Evolutionary conservation across 2,329 filamentous ascomycete genomes (phyloP).

Genomic region (Sclerotinia minor): DNA sequence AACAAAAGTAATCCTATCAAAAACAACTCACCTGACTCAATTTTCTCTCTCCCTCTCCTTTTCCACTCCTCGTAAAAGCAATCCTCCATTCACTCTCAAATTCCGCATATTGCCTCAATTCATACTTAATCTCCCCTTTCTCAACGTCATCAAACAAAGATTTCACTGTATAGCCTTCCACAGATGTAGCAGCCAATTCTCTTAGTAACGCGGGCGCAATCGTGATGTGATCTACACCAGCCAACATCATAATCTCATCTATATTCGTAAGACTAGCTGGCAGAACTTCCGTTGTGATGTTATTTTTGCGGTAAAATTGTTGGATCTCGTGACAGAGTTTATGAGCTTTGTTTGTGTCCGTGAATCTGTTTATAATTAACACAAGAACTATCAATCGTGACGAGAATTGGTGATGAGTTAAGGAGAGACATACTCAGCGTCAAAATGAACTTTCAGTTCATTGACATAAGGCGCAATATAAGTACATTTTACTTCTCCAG

Average conservation of each 20-base stretch:
- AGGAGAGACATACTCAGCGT: constrained; percentile 44
- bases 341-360: constrained; percentile 48
- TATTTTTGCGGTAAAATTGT: constrained; percentile 50
- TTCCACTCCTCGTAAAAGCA: constrained; percentile 51
- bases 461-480: constrained; percentile 69
- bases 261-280: constrained; percentile 58
- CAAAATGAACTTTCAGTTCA: constrained; percentile 63
- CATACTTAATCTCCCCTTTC: background rate
- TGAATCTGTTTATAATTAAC: constrained; percentile 44
- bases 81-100: constrained; percentile 53
- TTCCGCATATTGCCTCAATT: constrained; percentile 36
- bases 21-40: constrained; percentile 44
- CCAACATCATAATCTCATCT: constrained; percentile 58
- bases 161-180: constrained; percentile 17
- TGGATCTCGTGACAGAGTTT: constrained; percentile 50
- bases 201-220: constrained; percentile 54
- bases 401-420: background rate
- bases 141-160: constrained; percentile 32
- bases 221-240: constrained; percentile 60
- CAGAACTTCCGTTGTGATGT: constrained; percentile 52
- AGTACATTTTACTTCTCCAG: constrained; percentile 56
- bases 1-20: background rate
- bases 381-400: background rate
- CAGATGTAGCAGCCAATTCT: constrained; percentile 27
- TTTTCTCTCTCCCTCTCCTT: constrained; percentile 52